These are phyloP conservation scores for Penicillium daleae DNA, from an alignment of 495 filamentous ascomycete species.

Conservation along the genomic window DNA sequence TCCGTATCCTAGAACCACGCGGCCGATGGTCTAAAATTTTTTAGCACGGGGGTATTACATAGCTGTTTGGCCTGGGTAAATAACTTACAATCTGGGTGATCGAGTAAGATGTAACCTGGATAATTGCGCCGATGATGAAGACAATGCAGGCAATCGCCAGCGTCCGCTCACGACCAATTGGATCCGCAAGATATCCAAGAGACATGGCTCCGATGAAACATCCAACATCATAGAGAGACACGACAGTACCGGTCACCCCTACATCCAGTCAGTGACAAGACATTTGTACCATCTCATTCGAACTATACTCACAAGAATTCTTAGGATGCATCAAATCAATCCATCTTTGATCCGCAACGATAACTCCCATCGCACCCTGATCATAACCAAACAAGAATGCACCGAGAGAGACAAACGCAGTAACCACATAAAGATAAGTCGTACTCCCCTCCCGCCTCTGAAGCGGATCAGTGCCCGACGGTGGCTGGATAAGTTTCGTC, in stretches of 20 bases:
- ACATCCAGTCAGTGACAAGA: not conserved
- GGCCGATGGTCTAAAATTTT: constrained; percentile 41
- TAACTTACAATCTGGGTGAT: constrained; percentile 52
- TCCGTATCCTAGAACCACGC: constrained; percentile 62
- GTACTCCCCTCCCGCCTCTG: not conserved
- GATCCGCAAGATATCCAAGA: constrained; percentile 72
- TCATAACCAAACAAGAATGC: not conserved
- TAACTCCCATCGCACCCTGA: not conserved
- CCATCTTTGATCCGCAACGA: not conserved
- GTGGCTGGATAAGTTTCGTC: not conserved
- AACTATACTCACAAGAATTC: not conserved
- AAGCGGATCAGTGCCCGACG: not conserved
- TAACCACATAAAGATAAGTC: not conserved
- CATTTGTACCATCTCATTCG: not conserved
- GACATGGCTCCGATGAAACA: constrained; percentile 64
- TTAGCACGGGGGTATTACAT: not conserved
- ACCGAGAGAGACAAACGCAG: not conserved
- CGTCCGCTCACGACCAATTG: constrained; percentile 65
- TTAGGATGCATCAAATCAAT: not conserved
- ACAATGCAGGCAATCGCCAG: constrained; percentile 67
- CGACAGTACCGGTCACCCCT: constrained; percentile 33
- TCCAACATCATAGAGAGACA: constrained; percentile 60
- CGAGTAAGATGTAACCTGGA: constrained; percentile 61
- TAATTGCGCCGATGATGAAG: constrained; percentile 72
- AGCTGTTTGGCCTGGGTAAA: not conserved